Conservation (phyloP, 129 eudicot species). For the Logfia minima region DNA sequence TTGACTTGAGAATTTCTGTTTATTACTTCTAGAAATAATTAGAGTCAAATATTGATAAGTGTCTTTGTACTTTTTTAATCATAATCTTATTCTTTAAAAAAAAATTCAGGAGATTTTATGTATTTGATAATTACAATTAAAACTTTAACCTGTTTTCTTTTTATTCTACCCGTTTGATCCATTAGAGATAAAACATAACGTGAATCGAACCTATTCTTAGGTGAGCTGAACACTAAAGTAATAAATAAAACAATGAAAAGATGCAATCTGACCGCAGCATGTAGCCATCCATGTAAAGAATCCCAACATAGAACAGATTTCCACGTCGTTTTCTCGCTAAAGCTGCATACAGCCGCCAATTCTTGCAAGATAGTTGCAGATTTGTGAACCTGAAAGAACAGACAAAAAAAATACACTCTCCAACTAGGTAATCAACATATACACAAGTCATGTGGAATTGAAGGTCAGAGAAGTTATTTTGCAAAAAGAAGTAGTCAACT, state of each 20-base stretch:
- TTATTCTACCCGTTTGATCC: neutral
- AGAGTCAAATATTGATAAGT: neutral
- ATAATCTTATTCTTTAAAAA: neutral
- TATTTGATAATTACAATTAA: neutral
- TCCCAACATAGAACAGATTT: constrained; percentile 76
- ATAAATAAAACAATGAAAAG: constrained; percentile 20
- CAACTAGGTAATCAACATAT: neutral
- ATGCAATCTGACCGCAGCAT: constrained; percentile 61
- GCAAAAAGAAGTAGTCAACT: neutral
- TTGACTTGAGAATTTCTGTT: neutral
- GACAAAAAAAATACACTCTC: neutral
- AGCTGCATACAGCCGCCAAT: constrained; percentile 82
- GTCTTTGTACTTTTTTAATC: neutral
- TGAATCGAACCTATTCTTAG: neutral
- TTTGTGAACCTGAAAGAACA: constrained; percentile 74
- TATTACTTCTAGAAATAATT: neutral
- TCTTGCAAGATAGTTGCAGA: constrained; percentile 85
- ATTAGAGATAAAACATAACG: neutral
- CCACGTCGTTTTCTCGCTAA: constrained; percentile 74
- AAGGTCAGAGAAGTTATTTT: neutral
- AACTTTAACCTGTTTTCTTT: neutral
- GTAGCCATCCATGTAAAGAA: constrained; percentile 73
- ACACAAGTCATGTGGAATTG: neutral
- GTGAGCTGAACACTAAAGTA: neutral
- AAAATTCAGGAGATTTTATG: neutral